Base-by-base conservation (phyloP, 441 rosid species). In the Kokia cookei region DNA sequence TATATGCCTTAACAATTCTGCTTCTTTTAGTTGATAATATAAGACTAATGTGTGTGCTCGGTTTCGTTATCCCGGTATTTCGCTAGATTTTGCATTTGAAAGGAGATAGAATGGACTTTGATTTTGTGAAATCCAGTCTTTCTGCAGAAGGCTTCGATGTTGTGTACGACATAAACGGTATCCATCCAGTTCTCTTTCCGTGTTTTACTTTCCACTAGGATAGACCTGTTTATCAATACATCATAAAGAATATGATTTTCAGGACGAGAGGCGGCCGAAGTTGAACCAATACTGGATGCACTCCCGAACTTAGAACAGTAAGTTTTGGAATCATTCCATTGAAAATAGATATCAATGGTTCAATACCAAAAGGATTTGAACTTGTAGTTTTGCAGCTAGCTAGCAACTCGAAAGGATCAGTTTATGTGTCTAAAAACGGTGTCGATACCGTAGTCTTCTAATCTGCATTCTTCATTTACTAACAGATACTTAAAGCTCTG, bases 91-190 rank as follows among this genome's bases (percentile, higher is more conserved):
- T 85, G 90, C 98, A 93, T 81, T 82, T 94, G 85, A 91, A 93
- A 89, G 96, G 96, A 84, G 99, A 89, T 82, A 83, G 98, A 80
- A 88, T 87, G 78, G 95, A 95, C 79, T 93, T 79, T 48, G 93
- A 95, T 24, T 95, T 95, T 77, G 97, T 95, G 73, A 95, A 93
- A 77, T 85, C 99, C 29, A 95, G 97, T 82, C 97, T 95, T 61
- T 83, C 98, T 65, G 93, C 98, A 53, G 88, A 93, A 89, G 98
- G 97, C 59, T 93, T 84, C 37, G 95, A 95, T 65, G 98, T 93
- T 78, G 97, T 93, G 71, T 95, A 93, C 78, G 99, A 95, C 80
- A 95, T 93, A 47, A 95, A 95, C 51, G 99, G 97, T 93, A 82
- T 13, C 43, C 13, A 7, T 51, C n/a, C 60, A 6, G 62, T 11